Base-by-base conservation (phyloP, 2,329 filamentous ascomycete species). In the Ascosphaera pollenicola region DNA sequence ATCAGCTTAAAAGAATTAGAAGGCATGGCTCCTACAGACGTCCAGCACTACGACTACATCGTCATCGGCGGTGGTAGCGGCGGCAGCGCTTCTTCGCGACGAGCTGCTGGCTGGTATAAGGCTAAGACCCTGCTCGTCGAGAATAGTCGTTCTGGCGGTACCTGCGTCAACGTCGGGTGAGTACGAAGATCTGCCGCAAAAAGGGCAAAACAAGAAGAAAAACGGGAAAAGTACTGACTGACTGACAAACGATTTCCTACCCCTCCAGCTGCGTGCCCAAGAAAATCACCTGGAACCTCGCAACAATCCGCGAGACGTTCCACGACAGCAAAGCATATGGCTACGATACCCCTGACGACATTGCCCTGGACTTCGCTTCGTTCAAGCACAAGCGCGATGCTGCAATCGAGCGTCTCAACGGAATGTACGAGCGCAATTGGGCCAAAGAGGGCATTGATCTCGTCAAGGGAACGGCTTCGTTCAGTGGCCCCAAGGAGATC, bases 21-120 rank as follows among this genome's bases (percentile, higher is more conserved):
- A 41, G 44, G 15, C 10, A 66, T 65, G 63, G 57, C 62, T 42
- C 63, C 65, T 17, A 54, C 61, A 5, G 52, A 56, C 31, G 51
- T 56, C 17, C 59, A 62, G 43, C 57, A 61, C 41, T 69, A 66
- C 48, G 66, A 70, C 48, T 69, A 66, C 46, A 65, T 70, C 41
- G 64, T 69, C 41, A 60, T 69, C 46, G 66, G 66, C 41, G 66
- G 65, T 46, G 66, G 66, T 38, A 65, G 62, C 44, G 65, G 64
- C 44, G 66, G 66, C 30, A 62, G 61, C 45, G 64, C 60, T 40
- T 60, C 63, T 40, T 62, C 59, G 36, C 58, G 64, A 42, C 55
- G 64, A 48, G 64, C 63, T 11, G 57, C 63, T 15, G 65, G 65
- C 15, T 66, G 61, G 61, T 67, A 68, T 51, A 59, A 60, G 15